phyloP scores from a whole-genome alignment of 768 basidiomycete genomes.

The Psilocybe subaeruginosa region DNA sequence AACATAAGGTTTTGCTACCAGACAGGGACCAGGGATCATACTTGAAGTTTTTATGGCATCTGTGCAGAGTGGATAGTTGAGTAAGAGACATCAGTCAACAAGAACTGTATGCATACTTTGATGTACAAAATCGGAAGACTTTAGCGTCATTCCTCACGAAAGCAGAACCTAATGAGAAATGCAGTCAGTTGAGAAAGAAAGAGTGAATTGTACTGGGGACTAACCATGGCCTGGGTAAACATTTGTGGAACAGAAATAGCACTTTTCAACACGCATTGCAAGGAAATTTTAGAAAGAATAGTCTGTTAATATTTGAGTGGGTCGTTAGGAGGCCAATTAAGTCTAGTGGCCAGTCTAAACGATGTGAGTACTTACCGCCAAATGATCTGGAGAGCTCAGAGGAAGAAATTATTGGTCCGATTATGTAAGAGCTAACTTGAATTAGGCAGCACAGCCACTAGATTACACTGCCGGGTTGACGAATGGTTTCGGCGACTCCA shows the following conservation, averaged over 20 bases:
- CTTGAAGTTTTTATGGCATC: conserved; percentile 99
- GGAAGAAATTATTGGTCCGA: background rate
- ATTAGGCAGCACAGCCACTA: conserved; percentile 15
- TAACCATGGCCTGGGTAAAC: conserved; percentile 96
- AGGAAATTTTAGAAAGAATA: background rate
- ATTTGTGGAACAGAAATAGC: conserved; percentile 96
- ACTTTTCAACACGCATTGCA: conserved; percentile 93
- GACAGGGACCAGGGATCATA: conserved; percentile 34
- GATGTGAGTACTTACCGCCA: background rate
- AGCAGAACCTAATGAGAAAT: conserved; percentile 63
- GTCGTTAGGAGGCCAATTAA: background rate
- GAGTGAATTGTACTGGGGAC: conserved; percentile 13
- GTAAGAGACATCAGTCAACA: background rate
- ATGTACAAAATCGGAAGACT: conserved; percentile 96
- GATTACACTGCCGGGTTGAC: conserved; percentile 10
- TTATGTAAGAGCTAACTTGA: conserved; percentile 65
- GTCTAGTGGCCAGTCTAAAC: conserved; percentile 7
- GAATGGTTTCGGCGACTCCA: conserved; percentile 13
- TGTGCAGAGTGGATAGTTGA: conserved; percentile 30
- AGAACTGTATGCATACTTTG: conserved; percentile 68
- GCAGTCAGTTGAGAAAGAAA: background rate
- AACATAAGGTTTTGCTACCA: conserved; percentile 4
- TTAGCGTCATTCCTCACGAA: conserved; percentile 99
- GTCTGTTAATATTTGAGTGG: background rate
- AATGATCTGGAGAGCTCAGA: background rate